Percentiles rank a stretch among this genome's conserved stretches.
Evolutionary conservation across 495 filamentous ascomycete species (phyloP).

Genomic region (Penicillium silybi): DNA sequence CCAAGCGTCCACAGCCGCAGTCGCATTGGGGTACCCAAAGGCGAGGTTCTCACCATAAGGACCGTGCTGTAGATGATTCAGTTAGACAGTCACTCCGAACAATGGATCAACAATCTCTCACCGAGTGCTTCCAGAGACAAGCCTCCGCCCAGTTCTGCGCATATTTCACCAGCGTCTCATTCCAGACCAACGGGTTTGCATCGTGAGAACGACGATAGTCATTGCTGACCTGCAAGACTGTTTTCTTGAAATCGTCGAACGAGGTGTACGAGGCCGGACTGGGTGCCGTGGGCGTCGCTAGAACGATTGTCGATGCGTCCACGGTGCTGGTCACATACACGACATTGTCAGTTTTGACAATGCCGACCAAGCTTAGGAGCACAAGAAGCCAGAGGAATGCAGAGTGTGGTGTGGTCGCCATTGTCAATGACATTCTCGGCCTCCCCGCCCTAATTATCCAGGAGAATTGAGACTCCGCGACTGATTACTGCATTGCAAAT

Average conservation of each 20-base stretch:
- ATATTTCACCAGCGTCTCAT: slow-evolving; percentile 55
- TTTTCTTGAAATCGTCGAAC: slow-evolving; percentile 46
- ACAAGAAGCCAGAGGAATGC: neutral
- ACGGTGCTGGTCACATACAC: slow-evolving; percentile 15
- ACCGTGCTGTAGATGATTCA: slow-evolving; percentile 41
- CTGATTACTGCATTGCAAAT: neutral
- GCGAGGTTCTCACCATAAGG: slow-evolving; percentile 79
- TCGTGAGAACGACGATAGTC: slow-evolving; percentile 62
- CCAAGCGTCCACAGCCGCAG: slow-evolving; percentile 62
- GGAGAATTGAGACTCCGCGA: neutral
- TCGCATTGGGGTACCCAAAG: slow-evolving; percentile 58
- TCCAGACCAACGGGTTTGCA: slow-evolving; percentile 60
- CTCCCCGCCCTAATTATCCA: neutral
- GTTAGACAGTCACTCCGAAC: slow-evolving; percentile 5
- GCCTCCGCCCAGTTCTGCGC: slow-evolving; percentile 47
- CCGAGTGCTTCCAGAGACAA: slow-evolving; percentile 63
- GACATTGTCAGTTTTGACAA: slow-evolving; percentile 2
- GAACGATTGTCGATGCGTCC: slow-evolving; percentile 20
- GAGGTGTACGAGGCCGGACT: slow-evolving; percentile 47
- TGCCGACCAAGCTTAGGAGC: neutral
- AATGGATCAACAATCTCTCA: slow-evolving; percentile 24
- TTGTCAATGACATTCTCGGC: neutral
- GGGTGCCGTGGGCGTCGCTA: slow-evolving; percentile 24
- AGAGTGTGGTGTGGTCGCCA: neutral
- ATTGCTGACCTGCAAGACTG: slow-evolving; percentile 65